Percentiles rank a stretch among this genome's conserved stretches.
Evolutionary conservation across 2,329 filamentous ascomycete species (phyloP).

Genomic region (Cladosporium austrohemisphaericum): DNA sequence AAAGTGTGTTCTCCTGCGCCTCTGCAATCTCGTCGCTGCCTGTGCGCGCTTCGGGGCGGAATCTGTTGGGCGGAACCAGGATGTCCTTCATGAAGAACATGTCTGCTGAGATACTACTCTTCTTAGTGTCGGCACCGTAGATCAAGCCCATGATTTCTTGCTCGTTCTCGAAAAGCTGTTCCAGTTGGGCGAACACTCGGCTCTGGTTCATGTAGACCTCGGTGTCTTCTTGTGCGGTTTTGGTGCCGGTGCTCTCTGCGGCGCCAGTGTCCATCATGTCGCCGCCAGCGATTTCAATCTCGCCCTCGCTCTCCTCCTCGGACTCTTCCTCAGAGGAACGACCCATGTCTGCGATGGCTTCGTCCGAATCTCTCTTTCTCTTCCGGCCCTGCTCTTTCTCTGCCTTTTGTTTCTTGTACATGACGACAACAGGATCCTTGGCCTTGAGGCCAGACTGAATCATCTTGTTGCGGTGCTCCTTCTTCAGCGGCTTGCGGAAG

Average conservation of each 20-base stretch:
- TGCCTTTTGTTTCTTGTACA: conserved; percentile 46
- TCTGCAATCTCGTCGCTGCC: conserved; percentile 80
- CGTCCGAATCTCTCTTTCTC: conserved; percentile 55
- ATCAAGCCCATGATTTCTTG: conserved; percentile 78
- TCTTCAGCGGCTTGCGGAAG: conserved; percentile 74
- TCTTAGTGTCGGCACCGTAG: conserved; percentile 48
- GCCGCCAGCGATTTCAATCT: conserved; percentile 41
- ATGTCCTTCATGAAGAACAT: conserved; percentile 93
- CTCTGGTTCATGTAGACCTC: conserved; percentile 78
- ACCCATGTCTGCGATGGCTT: conserved; percentile 66
- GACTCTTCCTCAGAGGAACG: conserved; percentile 45
- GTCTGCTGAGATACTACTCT: conserved; percentile 45
- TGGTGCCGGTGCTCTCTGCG: conserved; percentile 32
- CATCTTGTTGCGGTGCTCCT: conserved; percentile 77
- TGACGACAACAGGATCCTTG: conserved; percentile 65
- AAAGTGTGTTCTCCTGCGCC: conserved; percentile 80
- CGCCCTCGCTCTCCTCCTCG: conserved; percentile 29
- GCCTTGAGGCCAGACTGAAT: conserved; percentile 63
- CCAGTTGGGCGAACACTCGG: conserved; percentile 76
- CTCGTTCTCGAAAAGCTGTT: conserved; percentile 80
- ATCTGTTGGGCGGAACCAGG: conserved; percentile 88
- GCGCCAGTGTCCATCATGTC: conserved; percentile 52
- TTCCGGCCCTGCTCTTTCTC: conserved; percentile 36
- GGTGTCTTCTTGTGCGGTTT: conserved; percentile 38
- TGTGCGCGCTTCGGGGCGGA: conserved; percentile 78